A percentile compares a stretch with the other conserved stretches of the same genome.
Evolutionary conservation across 2,329 filamentous ascomycete genomes (phyloP).

Genomic region (Dryadomyces sulphureus): DNA sequence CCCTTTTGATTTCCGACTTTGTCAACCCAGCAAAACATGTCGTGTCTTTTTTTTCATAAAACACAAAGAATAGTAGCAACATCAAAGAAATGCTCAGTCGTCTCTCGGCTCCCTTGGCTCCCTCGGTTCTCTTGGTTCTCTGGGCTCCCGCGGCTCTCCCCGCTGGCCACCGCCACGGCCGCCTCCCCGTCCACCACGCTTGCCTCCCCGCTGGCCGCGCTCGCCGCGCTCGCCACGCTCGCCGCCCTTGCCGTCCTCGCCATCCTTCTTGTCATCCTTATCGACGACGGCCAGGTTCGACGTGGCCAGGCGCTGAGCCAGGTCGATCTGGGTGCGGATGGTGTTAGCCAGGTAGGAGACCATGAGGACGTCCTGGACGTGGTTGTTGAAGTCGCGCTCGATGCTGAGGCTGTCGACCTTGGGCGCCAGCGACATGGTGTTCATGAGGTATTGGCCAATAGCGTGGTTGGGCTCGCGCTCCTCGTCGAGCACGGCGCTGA

Average conservation of each 20-base stretch:
- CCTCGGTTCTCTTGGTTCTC: constrained; percentile 18
- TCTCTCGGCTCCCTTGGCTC: constrained; percentile 12
- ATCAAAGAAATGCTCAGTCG: not conserved
- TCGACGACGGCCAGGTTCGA: constrained; percentile 38
- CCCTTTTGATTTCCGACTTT: not conserved
- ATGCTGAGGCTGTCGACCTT: constrained; percentile 87
- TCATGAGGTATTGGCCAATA: constrained; percentile 88
- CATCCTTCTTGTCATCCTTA: constrained; percentile 26
- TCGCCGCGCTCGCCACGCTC: constrained; percentile 29
- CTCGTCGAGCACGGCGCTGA: constrained; percentile 88
- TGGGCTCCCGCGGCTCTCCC: constrained; percentile 34
- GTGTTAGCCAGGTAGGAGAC: constrained; percentile 98
- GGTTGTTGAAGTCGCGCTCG: constrained; percentile 98
- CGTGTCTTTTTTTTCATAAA: constrained; percentile 1
- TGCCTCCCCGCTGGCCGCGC: constrained; percentile 21
- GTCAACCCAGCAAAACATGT: not conserved
- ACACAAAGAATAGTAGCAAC: not conserved
- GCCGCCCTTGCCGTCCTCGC: constrained; percentile 23
- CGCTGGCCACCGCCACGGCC: constrained; percentile 29
- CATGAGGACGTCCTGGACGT: constrained; percentile 96
- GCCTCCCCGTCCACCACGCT: constrained; percentile 23
- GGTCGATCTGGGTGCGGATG: constrained; percentile 96
- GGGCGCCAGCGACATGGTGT: constrained; percentile 79
- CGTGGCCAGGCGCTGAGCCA: constrained; percentile 88
- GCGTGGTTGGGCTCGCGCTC: constrained; percentile 79